Base-by-base conservation (phyloP, 2,329 filamentous ascomycete species). In the Cercospora janseana region DNA sequence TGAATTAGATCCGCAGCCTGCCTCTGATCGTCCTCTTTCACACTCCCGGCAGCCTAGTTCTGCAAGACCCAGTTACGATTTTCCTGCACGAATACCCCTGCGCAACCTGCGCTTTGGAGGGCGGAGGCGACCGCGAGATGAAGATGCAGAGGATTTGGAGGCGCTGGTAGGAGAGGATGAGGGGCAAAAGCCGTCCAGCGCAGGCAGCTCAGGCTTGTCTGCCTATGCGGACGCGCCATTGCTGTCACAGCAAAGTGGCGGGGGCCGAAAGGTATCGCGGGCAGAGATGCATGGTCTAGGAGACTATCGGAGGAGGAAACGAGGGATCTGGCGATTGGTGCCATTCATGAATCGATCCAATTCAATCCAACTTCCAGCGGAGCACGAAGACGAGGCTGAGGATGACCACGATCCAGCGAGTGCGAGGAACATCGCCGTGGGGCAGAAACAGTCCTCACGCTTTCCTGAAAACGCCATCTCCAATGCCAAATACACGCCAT, bases 401-500 rank as follows among this genome's bases (percentile, higher is more conserved):
- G 69, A 75, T 18, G 68, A 74, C 16, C 74, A 80, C 49, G 72
- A 76, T 62, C 80, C 86, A 4, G 83, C 83, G 5, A 78, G 88
- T 1, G 87, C 88, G 21, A 82, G 92, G 48, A 80, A 81, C 43
- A 80, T 96, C 23, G 76, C 82, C 2, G 87, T 95, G 45, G 92
- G 89, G 51, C 83, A 85, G 40, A 66, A 74, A 23, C 91, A 95
- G 65, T 69, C 81, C 21, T 77, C 83, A 42, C 83, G 86, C 59
- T 97, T 92, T 68, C 92, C 93, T 7, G 82, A 87, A 6, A 98
- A 98, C 69, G 80, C 89, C 49, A 81, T 98, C 41, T 97, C 92
- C 27, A 97, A 98, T 68, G 92, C 93, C 48, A 98, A 97, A 77
- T 98, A 98, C 70, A 97, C 92, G 23, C 83, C 91, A 1, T 86